Evolutionary conservation across 305 asterid genomes (phyloP), one percentile per base, ranked within the genome.

Genomic region (Salvia sclarea): DNA sequence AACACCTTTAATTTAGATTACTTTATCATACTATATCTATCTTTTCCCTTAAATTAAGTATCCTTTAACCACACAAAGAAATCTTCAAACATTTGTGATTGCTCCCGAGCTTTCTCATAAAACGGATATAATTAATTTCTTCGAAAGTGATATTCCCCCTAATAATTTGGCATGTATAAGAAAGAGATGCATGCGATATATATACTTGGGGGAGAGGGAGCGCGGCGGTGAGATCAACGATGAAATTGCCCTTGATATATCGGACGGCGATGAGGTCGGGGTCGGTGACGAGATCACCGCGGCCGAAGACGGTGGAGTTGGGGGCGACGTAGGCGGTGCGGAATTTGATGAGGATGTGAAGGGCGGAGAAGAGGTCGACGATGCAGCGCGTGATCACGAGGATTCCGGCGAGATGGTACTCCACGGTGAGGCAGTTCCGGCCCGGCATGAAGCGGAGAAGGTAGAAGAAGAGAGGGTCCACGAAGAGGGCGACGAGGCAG

Each of bases 201-300:
- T n/a, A n/a, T n/a, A n/a, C 30, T 64, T 92, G 98, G 31, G 98
- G 98, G 52, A 92, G 89, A n/a, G 97, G 97, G 41, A 92, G 96
- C 60, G 98, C 85, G 35, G 98, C 91, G 33, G 89, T 88, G 31
- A 85, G 77, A 80, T 92, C 98, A 68, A 92, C 78, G 61, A 68
- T 80, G 68, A 92, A 88, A 71, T 84, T 90, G 24, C 78, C 75
- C 40, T 76, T 88, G 70, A 92, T 16, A 50, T 92, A 92, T 28
- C 87, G 79, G 3, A 59, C 4, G 9, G 95, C 95, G 5, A 92
- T 92, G 77, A 54, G 56, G 41, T 30, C 11, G 1, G 81, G 70
- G 76, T 92, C 90, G 68, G 66, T 75, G 16, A 92, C 93, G 70
- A 90, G 76, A 54, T 92, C 98, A 0, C 98, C 98, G 44, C 88